Percentiles rank a stretch among this genome's conserved stretches.
Evolutionary conservation across 1,284 basidiomycete genomes (phyloP).

Genomic region (Microbotryomycetes sp.): DNA sequence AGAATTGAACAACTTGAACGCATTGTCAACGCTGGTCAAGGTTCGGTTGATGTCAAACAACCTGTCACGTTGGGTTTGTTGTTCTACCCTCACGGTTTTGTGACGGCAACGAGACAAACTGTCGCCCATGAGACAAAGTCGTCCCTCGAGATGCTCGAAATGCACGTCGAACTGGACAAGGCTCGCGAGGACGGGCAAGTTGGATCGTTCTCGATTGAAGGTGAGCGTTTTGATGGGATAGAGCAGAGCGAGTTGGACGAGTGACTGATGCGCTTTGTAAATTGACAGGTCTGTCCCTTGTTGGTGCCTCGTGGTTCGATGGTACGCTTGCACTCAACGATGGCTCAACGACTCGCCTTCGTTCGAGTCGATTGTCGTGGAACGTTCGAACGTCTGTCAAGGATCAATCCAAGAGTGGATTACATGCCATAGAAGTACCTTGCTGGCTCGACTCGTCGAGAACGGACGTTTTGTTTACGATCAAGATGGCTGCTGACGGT

Average conservation of each 20-base stretch:
- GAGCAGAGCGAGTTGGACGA: background rate
- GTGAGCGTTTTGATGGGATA: constrained; percentile 48
- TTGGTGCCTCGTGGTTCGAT: constrained; percentile 70
- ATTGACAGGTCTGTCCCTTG: constrained; percentile 64
- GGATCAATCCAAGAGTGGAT: background rate
- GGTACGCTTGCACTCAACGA: constrained; percentile 69
- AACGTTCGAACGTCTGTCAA: constrained; percentile 50
- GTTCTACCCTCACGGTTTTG: constrained; percentile 91
- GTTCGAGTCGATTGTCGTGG: constrained; percentile 77
- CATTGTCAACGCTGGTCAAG: constrained; percentile 49
- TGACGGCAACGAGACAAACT: constrained; percentile 87
- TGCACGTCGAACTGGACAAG: constrained; percentile 71
- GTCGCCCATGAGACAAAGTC: constrained; percentile 82
- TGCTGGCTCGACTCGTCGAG: constrained; percentile 34
- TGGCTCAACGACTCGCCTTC: constrained; percentile 66
- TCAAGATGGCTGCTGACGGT: constrained; percentile 94
- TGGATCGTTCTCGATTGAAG: constrained; percentile 73
- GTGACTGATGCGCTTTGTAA: constrained; percentile 7
- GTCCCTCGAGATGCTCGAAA: constrained; percentile 80
- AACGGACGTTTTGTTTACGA: constrained; percentile 48
- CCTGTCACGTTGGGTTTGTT: constrained; percentile 76
- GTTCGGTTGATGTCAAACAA: constrained; percentile 17
- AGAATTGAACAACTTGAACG: constrained; percentile 71
- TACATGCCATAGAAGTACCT: constrained; percentile 6
- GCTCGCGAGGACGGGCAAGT: too few relatives aligned